Percentiles rank a stretch among this genome's conserved stretches.
phyloP scores from a whole-genome alignment of 495 filamentous ascomycete genomes.

The Aspergillus leporis region DNA sequence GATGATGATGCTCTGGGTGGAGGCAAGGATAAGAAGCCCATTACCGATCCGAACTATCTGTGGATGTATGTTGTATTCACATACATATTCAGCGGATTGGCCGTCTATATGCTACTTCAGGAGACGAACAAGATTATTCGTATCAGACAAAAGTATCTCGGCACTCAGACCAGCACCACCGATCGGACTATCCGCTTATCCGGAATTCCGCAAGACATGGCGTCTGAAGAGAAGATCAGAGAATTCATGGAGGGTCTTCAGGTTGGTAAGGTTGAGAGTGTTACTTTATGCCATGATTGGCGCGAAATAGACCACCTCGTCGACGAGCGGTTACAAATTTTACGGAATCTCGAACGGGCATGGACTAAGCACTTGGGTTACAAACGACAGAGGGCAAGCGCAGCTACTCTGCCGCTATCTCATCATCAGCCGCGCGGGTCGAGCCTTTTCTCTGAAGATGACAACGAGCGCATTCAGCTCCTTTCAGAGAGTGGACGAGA shows the following conservation, averaged over 20 bases:
- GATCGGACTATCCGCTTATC: constrained; percentile 91
- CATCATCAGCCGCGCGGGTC: constrained; percentile 45
- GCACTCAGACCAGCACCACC: constrained; percentile 88
- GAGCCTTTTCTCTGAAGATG: constrained; percentile 37
- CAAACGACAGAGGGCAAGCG: constrained; percentile 46
- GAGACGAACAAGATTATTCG: constrained; percentile 83
- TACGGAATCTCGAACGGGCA: constrained; percentile 79
- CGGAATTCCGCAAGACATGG: constrained; percentile 78
- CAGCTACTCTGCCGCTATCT: constrained; percentile 51
- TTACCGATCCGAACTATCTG: constrained; percentile 58
- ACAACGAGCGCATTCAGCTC: constrained; percentile 53
- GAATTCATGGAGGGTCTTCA: constrained; percentile 82
- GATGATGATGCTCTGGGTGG: constrained; percentile 13
- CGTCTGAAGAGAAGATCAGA: constrained; percentile 80
- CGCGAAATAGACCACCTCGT: constrained; percentile 75
- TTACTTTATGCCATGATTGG: constrained; percentile 89
- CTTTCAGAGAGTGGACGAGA: constrained; percentile 45
- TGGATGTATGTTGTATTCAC: constrained; percentile 93
- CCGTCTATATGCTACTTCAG: constrained; percentile 76
- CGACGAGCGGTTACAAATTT: constrained; percentile 59
- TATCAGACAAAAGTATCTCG: constrained; percentile 86
- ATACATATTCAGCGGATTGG: constrained; percentile 83
- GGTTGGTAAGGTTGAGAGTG: constrained; percentile 90
- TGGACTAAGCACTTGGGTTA: constrained; percentile 73
- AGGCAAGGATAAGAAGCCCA: constrained; percentile 29